Percentiles rank a stretch among this genome's conserved stretches.
Conservation (phyloP, 2,329 filamentous ascomycete species). For the Venturia effusa region DNA sequence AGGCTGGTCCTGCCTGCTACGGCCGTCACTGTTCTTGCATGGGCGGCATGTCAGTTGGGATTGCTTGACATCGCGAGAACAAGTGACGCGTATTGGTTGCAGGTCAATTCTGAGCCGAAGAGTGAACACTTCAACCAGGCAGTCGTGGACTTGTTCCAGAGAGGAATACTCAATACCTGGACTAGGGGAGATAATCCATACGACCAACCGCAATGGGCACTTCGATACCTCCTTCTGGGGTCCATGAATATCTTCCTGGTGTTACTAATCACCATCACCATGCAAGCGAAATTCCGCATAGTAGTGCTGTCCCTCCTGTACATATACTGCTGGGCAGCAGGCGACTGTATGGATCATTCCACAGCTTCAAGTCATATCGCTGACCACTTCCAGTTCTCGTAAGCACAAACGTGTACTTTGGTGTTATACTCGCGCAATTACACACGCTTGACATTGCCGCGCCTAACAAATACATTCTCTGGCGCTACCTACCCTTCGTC, state of each 20-base stretch:
- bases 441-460: conserved; percentile 18
- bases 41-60: conserved; percentile 19
- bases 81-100: conserved; percentile 19
- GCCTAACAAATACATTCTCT: conserved; percentile 16
- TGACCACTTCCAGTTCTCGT: conserved; percentile 10
- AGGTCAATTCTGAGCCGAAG: conserved; percentile 10
- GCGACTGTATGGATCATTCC: conserved; percentile 16
- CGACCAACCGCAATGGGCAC: conserved; percentile 49
- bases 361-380: not conserved
- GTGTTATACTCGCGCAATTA: conserved; percentile 19
- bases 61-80: conserved; percentile 17
- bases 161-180: conserved; percentile 30
- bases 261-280: conserved; percentile 40
- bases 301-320: conserved; percentile 36
- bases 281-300: conserved; percentile 40
- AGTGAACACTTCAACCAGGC: conserved; percentile 26
- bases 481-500: conserved; percentile 14
- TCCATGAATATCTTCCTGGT: conserved; percentile 45
- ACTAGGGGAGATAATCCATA: conserved; percentile 38
- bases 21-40: conserved; percentile 16
- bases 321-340: conserved; percentile 36
- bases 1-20: conserved; percentile 19
- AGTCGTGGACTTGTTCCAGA: conserved; percentile 19
- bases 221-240: conserved; percentile 44
- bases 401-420: conserved; percentile 18